Conservation (phyloP, 768 basidiomycete genomes). For the Phylloporus sp. region DNA sequence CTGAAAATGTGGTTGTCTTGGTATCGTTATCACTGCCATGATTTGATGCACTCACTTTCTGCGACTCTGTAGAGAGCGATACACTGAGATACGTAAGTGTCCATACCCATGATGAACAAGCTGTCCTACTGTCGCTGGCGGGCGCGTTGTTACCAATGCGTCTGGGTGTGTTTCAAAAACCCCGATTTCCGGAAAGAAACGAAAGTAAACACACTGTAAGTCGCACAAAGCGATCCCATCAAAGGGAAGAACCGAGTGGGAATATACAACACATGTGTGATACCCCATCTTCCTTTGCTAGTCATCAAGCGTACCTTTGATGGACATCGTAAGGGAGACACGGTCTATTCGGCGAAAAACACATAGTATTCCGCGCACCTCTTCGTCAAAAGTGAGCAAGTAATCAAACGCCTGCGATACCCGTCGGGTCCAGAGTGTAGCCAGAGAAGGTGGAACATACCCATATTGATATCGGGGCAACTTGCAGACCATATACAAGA, state of each 20-base stretch:
- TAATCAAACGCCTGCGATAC: constrained; percentile 6
- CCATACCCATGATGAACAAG: neutral
- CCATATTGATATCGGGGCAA: constrained; percentile 11
- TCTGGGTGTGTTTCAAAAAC: neutral
- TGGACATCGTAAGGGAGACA: neutral
- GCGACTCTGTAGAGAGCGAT: constrained; percentile 6
- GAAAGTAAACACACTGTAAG: constrained; percentile 2
- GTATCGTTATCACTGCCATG: neutral
- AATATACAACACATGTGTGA: constrained; percentile 8
- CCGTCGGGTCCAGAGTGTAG: neutral
- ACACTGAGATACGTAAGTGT: constrained; percentile 1
- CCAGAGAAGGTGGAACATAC: neutral
- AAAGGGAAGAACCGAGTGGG: constrained; percentile 10
- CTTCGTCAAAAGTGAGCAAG: constrained; percentile 10
- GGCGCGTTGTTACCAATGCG: neutral
- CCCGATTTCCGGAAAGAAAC: neutral
- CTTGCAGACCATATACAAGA: constrained; percentile 1
- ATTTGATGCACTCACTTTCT: constrained; percentile 1
- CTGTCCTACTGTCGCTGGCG: neutral
- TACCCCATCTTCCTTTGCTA: constrained; percentile 1
- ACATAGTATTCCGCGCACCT: neutral
- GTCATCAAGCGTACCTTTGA: constrained; percentile 6
- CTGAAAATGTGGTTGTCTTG: neutral
- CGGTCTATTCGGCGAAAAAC: neutral
- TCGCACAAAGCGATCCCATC: constrained; percentile 3